phyloP scores from a whole-genome alignment of 140 eudicot genomes.

The Anethum foeniculum region DNA sequence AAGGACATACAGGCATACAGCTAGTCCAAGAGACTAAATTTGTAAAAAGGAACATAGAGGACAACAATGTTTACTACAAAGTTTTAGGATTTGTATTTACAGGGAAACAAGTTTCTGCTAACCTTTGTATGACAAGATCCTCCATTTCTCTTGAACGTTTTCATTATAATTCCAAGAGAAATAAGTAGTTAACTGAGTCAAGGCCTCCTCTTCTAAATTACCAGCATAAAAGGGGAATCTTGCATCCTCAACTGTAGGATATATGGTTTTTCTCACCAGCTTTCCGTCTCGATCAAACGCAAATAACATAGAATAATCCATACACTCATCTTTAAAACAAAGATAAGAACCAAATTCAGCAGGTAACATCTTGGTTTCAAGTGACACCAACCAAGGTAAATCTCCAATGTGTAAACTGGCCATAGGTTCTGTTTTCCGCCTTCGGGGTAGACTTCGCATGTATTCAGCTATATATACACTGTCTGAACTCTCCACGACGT shows the following conservation, averaged over 20 bases:
- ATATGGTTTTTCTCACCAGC: neutral
- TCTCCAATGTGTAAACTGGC: neutral
- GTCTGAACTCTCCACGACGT: neutral
- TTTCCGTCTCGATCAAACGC: neutral
- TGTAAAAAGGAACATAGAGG: too few relatives aligned
- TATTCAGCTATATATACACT: neutral
- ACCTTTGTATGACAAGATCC: neutral
- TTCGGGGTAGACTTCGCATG: neutral
- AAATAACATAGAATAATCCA: neutral
- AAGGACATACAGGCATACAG: too few relatives aligned
- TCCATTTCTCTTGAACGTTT: neutral
- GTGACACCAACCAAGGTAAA: neutral
- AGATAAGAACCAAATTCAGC: neutral
- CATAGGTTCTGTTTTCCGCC: neutral
- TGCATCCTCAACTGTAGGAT: neutral
- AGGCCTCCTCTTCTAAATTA: neutral
- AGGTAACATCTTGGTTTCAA: neutral
- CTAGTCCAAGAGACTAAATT: too few relatives aligned
- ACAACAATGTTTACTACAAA: too few relatives aligned
- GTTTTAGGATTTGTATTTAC: too few relatives aligned
- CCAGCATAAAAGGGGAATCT: neutral
- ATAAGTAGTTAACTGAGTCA: neutral
- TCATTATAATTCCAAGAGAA: neutral
- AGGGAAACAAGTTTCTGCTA: too few relatives aligned
- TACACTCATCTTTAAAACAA: neutral